These are phyloP conservation scores for Eleusine coracana DNA, from an alignment of 176 grass and related monocot species.

Conservation along the genomic window DNA sequence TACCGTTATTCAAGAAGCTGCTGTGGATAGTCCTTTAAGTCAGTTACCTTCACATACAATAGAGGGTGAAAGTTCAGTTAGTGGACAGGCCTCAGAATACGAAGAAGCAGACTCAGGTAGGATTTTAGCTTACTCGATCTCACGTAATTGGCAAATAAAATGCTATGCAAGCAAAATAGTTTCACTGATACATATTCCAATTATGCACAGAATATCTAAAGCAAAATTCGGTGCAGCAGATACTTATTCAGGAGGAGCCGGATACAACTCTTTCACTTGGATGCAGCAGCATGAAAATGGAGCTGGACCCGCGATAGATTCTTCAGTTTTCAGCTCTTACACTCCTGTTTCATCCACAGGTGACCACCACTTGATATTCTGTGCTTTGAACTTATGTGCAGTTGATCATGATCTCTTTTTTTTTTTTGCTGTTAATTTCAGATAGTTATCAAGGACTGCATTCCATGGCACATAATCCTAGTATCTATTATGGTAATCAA, in stretches of 20 bases:
- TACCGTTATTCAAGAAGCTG: constrained; percentile 47
- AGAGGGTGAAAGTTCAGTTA: constrained; percentile 78
- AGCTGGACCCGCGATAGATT: constrained; percentile 57
- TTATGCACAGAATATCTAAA: constrained; percentile 97
- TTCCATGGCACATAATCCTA: constrained; percentile 37
- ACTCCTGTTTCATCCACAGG: constrained; percentile 44
- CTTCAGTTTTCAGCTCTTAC: constrained; percentile 37
- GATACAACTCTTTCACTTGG: constrained; percentile 87
- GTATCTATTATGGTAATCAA: constrained; percentile 42
- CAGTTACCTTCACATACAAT: constrained; percentile 68
- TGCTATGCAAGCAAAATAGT: constrained; percentile 52
- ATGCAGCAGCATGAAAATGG: constrained; percentile 82
- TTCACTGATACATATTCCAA: constrained; percentile 93
- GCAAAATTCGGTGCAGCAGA: constrained; percentile 87
- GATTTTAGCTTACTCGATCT: constrained; percentile 32
- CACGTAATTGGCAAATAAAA: constrained; percentile 48
- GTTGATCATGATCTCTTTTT: constrained; percentile 29
- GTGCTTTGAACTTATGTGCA: constrained; percentile 1
- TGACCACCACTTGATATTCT: constrained; percentile 34
- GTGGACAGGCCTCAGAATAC: constrained; percentile 81
- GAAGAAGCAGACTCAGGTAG: constrained; percentile 95
- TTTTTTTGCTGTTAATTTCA: constrained; percentile 32
- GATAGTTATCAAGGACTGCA: constrained; percentile 50
- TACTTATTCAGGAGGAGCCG: constrained; percentile 68
- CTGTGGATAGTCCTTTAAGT: constrained; percentile 68